Evolutionary conservation across 345 rosid genomes (phyloP), one percentile per base, ranked within the genome.

Genomic region (Aethionema arabicum): DNA sequence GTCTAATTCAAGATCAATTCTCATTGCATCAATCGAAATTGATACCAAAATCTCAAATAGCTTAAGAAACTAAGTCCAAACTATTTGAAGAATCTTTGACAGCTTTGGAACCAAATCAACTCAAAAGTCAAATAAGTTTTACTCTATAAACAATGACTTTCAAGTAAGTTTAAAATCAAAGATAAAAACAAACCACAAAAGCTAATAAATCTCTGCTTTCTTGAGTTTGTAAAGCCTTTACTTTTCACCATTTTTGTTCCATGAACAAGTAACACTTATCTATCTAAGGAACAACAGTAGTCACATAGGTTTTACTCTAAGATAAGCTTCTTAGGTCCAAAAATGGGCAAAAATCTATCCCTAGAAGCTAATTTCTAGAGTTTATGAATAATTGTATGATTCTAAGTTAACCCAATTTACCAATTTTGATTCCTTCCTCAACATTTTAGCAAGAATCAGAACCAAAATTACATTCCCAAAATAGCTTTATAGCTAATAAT

Each of bases 381-480:
- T 21, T 21, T 21, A 21, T 21, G 27, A 21, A 21, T 2, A 21
- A 21, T 21, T 21, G 27, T 21, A 21, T 2, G 27, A 21, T 1
- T 21, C 27, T 21, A 21, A 21, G 27, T 21, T 21, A 21, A 21
- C 27, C 1, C 27, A 21, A 21, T 21, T 21, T 21, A 21, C 27
- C 33, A 43, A 8, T 12, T 46, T 53, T 70, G 65, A 63, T 53
- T 56, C 69, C 5, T 62, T 32, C 2, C 45, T 61, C 37, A 50
- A 2, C 54, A 32, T 11, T 48, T 5, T 5, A 46, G 45, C 36
- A 55, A 4, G 39, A 36, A 40, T 39, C 57, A 15, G 4, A 0
- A 61, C 37, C 48, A 52, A 68, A 2, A 69, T 38, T 33, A 7
- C 29, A 7, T 60, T 69, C 57, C 68, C 7, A 48, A 62, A 69